Conservation (phyloP, 2,329 filamentous ascomycete genomes). For the Cercospora sp. region DNA sequence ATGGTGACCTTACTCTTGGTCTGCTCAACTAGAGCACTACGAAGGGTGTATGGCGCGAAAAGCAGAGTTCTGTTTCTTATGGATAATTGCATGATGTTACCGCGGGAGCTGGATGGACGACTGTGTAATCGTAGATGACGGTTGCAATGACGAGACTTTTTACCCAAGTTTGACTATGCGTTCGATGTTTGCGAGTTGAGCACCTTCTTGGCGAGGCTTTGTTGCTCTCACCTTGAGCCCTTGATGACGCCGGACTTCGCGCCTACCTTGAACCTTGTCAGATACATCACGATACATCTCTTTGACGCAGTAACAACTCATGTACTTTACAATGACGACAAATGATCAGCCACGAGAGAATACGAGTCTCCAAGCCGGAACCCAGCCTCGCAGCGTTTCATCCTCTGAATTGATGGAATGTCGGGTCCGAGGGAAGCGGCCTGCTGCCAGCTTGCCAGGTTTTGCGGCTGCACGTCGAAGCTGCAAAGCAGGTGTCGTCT, state of each 20-base stretch:
- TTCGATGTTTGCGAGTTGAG: not conserved
- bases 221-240: not conserved
- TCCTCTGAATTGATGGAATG: not conserved
- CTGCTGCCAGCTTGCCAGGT: conserved; percentile 5
- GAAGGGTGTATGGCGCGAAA: not conserved
- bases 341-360: conserved; percentile 6
- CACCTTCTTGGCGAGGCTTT: not conserved
- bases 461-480: not conserved
- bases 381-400: conserved; percentile 5
- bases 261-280: not conserved
- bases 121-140: not conserved
- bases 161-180: not conserved
- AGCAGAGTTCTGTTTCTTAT: not conserved
- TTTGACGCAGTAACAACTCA: not conserved
- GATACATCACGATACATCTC: not conserved
- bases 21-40: conserved; percentile 41
- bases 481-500: conserved; percentile 8
- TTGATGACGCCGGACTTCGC: not conserved
- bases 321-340: conserved; percentile 8
- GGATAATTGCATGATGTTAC: not conserved
- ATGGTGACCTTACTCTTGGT: conserved; percentile 62
- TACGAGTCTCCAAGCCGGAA: not conserved
- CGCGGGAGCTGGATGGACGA: not conserved
- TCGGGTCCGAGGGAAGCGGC: not conserved
- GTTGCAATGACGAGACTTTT: not conserved